Percentiles rank a stretch among this genome's conserved stretches.
Evolutionary conservation across 1,284 basidiomycete species (phyloP).

Genomic region (Cryptococcus sp.): DNA sequence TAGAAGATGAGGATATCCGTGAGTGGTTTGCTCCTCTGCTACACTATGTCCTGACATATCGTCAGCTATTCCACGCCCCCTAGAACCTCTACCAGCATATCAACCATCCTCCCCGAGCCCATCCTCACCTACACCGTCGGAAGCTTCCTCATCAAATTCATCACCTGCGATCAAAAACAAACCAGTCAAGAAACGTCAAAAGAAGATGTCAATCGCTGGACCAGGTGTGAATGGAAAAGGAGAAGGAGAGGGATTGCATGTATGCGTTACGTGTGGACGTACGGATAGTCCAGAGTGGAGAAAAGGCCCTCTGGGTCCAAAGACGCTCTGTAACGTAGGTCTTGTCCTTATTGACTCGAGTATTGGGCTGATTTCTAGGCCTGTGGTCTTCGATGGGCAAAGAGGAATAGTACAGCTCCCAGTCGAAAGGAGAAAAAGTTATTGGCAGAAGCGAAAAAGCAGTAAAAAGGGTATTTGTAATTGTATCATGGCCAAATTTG

Average conservation of each 20-base stretch:
- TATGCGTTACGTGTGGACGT: constrained; percentile 46
- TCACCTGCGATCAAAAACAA: constrained; percentile 8
- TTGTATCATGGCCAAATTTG: background rate
- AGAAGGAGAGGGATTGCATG: constrained; percentile 37
- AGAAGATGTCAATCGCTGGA: constrained; percentile 7
- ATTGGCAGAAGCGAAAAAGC: background rate
- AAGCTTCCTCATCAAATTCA: constrained; percentile 12
- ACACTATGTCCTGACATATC: background rate
- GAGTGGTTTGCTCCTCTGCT: background rate
- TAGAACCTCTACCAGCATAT: constrained; percentile 3
- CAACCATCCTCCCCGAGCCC: constrained; percentile 8
- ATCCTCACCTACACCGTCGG: constrained; percentile 10
- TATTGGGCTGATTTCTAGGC: constrained; percentile 18
- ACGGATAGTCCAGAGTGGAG: constrained; percentile 49
- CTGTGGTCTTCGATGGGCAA: constrained; percentile 45
- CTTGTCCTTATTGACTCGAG: background rate
- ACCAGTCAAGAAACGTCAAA: constrained; percentile 14
- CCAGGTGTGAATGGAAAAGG: background rate
- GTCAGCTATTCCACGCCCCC: background rate
- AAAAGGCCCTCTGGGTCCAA: constrained; percentile 47
- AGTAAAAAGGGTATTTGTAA: background rate
- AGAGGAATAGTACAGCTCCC: constrained; percentile 39
- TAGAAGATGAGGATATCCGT: constrained; percentile 24
- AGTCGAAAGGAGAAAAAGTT: constrained; percentile 29
- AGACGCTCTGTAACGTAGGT: constrained; percentile 48